Percentiles rank a stretch among this genome's conserved stretches.
These are phyloP conservation scores for Rutstroemia sp. DNA, from an alignment of 2,329 filamentous ascomycete genomes.

Conservation along the genomic window DNA sequence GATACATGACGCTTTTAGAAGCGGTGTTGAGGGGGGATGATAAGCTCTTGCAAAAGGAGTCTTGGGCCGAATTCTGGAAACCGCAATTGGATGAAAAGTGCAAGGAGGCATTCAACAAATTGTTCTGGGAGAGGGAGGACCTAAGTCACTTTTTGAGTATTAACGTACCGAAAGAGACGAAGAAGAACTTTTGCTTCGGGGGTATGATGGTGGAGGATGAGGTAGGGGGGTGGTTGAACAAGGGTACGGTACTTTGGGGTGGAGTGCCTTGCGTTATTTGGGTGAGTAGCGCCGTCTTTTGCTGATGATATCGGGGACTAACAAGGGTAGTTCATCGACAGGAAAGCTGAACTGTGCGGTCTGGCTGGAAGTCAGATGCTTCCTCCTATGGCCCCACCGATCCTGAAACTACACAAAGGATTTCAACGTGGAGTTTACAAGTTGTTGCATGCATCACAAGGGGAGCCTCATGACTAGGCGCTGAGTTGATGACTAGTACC, in stretches of 20 bases:
- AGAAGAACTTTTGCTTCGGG: background rate
- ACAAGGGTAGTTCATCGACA: background rate
- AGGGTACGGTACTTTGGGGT: background rate
- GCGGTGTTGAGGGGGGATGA: conserved; percentile 43
- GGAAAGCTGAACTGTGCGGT: background rate
- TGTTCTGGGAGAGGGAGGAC: background rate
- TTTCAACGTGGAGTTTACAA: conserved; percentile 1
- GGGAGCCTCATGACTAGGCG: too few relatives aligned
- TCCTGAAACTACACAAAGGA: background rate
- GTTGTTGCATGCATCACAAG: background rate
- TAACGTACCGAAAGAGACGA: background rate
- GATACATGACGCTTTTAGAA: conserved; percentile 38
- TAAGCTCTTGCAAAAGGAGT: conserved; percentile 33
- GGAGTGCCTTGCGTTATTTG: background rate
- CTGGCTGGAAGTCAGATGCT: background rate
- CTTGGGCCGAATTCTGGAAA: background rate
- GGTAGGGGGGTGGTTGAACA: background rate
- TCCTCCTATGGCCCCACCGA: background rate
- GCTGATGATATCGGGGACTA: background rate
- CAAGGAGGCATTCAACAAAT: background rate
- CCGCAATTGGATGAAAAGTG: background rate
- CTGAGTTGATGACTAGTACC: too few relatives aligned
- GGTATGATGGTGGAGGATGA: background rate
- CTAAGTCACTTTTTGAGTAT: background rate
- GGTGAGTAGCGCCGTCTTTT: background rate